Conservation (phyloP, 352 stramenopile species). For the Pythium vanterpoolii region DNA sequence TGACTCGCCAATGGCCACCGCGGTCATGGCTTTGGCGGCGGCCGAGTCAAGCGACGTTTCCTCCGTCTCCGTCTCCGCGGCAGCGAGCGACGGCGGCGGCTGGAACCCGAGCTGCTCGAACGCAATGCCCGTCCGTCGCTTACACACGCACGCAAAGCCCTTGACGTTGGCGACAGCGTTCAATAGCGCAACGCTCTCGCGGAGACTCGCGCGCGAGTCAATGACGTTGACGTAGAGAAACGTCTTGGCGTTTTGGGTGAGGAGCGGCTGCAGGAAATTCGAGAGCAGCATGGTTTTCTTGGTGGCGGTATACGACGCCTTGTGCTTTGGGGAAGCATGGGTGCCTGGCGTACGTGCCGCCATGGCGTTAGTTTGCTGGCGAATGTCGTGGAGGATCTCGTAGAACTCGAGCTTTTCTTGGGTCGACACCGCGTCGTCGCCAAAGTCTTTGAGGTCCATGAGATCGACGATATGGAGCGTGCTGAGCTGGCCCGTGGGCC, state of each 20-base stretch:
- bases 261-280: constrained; percentile 59
- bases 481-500: constrained; percentile 46
- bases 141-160: constrained; percentile 53
- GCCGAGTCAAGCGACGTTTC: constrained; percentile 20
- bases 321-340: neutral
- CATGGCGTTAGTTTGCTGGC: constrained; percentile 15
- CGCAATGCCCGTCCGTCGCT: constrained; percentile 38
- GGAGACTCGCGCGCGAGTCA: constrained; percentile 58
- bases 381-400: constrained; percentile 49
- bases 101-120: constrained; percentile 57
- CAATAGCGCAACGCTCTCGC: constrained; percentile 59
- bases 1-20: constrained; percentile 29
- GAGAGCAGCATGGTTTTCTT: constrained; percentile 31
- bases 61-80: constrained; percentile 6
- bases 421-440: constrained; percentile 23
- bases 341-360: neutral
- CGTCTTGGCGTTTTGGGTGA: constrained; percentile 56
- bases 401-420: constrained; percentile 64
- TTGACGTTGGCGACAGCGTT: constrained; percentile 63
- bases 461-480: constrained; percentile 65
- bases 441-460: constrained; percentile 58
- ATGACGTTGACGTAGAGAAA: constrained; percentile 72
- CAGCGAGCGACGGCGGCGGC: neutral
- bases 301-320: neutral
- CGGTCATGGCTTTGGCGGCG: constrained; percentile 25